These are phyloP conservation scores for Cenchrus fungigraminus DNA, from an alignment of 176 grass and related monocot genomes.

Conservation along the genomic window DNA sequence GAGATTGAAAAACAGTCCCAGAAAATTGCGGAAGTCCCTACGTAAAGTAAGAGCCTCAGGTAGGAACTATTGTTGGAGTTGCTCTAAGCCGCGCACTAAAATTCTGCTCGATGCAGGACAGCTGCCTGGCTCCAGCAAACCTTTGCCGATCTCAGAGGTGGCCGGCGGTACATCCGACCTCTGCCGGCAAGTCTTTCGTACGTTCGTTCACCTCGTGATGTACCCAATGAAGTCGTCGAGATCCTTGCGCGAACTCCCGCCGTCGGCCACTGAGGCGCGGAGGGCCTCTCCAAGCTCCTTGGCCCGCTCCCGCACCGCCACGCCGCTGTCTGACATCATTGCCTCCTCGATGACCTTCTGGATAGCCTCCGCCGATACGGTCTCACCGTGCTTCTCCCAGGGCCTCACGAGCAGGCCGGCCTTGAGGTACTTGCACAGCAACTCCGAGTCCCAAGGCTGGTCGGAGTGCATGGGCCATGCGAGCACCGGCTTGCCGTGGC, in stretches of 20 bases:
- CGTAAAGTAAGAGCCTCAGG: too few species aligned
- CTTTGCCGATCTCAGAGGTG: too few species aligned
- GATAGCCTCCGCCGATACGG: conserved; percentile 12
- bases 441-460: conserved; percentile 44
- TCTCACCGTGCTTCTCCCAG: conserved; percentile 30
- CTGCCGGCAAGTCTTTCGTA: too few species aligned
- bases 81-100: too few species aligned
- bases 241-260: conserved; percentile 23
- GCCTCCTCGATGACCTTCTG: conserved; percentile 40
- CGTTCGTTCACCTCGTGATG: conserved; percentile 59
- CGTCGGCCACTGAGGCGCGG: background rate
- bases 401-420: conserved; percentile 37
- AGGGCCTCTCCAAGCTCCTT: conserved; percentile 36
- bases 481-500: conserved; percentile 58
- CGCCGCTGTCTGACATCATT: conserved; percentile 31
- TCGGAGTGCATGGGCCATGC: conserved; percentile 65
- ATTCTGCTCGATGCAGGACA: too few species aligned
- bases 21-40: too few species aligned
- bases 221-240: conserved; percentile 43
- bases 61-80: too few species aligned
- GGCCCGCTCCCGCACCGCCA: conserved; percentile 26
- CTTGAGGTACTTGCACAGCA: conserved; percentile 31
- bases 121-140: too few species aligned
- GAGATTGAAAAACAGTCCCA: too few species aligned
- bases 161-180: too few species aligned